Conservation (phyloP, 2,329 filamentous ascomycete species). For the Aspergillus brasiliensis region DNA sequence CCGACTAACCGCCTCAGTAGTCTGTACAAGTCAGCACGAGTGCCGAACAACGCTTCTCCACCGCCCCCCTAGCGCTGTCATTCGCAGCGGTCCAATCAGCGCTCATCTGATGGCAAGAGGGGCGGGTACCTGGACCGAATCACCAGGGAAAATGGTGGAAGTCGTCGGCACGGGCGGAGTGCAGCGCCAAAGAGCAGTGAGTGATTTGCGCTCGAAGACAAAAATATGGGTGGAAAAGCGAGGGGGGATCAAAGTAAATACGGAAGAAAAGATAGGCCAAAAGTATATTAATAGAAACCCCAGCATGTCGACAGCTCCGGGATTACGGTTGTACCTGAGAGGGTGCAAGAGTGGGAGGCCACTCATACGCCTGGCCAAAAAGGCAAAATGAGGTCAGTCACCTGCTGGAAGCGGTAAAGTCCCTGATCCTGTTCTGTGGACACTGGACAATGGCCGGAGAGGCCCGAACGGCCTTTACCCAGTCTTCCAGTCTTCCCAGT, state of each 20-base stretch:
- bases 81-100: constrained; percentile 10
- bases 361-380: not conserved
- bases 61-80: constrained; percentile 21
- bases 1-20: constrained; percentile 2
- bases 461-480: not conserved
- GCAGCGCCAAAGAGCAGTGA: not conserved
- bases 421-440: not conserved
- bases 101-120: not conserved
- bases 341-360: not conserved
- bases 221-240: not conserved
- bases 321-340: not conserved
- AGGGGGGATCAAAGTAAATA: not conserved
- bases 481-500: not conserved
- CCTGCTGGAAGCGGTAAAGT: not conserved
- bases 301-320: not conserved
- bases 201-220: not conserved
- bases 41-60: constrained; percentile 15
- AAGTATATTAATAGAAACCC: not conserved
- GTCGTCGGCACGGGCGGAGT: constrained; percentile 16
- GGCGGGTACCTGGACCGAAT: constrained; percentile 25
- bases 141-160: constrained; percentile 3
- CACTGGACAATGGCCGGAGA: not conserved
- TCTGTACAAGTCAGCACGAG: constrained; percentile 14
- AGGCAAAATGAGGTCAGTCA: not conserved
- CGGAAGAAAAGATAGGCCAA: not conserved